Conservation (phyloP, 1,284 basidiomycete genomes). For the Leccinum cinnamomeum region DNA sequence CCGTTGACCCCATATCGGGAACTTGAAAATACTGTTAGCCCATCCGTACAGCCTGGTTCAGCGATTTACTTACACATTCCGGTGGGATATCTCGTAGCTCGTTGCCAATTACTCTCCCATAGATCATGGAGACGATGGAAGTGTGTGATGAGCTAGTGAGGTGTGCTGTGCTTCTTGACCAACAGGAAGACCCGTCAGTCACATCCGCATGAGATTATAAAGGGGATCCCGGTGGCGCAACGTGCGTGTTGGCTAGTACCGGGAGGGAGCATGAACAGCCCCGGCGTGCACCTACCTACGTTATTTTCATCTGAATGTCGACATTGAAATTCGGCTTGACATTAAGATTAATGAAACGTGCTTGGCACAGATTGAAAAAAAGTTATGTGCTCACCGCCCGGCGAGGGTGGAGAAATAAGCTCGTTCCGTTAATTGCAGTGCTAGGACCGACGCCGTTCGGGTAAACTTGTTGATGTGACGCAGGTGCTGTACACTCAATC, state of each 20-base stretch:
- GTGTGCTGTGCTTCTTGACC: constrained; percentile 18
- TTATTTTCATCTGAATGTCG: constrained; percentile 20
- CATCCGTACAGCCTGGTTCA: background rate
- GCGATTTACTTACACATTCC: constrained; percentile 27
- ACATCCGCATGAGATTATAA: constrained; percentile 33
- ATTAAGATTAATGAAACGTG: constrained; percentile 29
- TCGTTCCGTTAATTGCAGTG: constrained; percentile 25
- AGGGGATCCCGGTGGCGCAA: constrained; percentile 19
- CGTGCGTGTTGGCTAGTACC: constrained; percentile 25
- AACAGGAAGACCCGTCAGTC: constrained; percentile 16
- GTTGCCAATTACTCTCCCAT: constrained; percentile 32
- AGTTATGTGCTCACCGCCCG: constrained; percentile 12
- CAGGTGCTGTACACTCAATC: constrained; percentile 14
- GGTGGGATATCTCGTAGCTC: constrained; percentile 35
- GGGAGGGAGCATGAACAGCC: constrained; percentile 30
- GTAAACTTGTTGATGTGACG: constrained; percentile 6
- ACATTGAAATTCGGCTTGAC: constrained; percentile 17
- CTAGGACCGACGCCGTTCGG: constrained; percentile 13
- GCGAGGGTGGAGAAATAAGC: constrained; percentile 16
- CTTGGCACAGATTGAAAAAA: constrained; percentile 10
- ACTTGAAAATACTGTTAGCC: constrained; percentile 24
- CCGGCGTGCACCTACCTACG: constrained; percentile 13
- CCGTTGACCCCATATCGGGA: constrained; percentile 37
- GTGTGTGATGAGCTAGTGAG: constrained; percentile 14
- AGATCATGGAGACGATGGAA: constrained; percentile 23